These are phyloP conservation scores for Diaporthe aspalathi DNA, from an alignment of 2,329 filamentous ascomycete species.

Conservation along the genomic window DNA sequence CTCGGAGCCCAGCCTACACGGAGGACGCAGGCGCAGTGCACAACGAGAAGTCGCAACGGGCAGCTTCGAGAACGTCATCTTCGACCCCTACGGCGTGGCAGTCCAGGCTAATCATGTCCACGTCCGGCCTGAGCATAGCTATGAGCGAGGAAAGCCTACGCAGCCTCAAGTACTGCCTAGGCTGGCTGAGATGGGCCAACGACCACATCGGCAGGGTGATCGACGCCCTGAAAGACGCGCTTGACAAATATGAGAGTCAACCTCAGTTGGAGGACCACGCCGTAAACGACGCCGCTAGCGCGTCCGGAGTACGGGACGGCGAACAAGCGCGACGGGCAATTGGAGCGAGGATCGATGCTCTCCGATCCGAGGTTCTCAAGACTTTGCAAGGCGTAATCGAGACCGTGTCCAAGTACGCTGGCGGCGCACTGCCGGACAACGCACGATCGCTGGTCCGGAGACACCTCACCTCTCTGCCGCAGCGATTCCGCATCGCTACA, in stretches of 20 bases:
- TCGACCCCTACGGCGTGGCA: slow-evolving; percentile 69
- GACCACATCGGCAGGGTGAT: slow-evolving; percentile 83
- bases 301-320: slow-evolving; percentile 41
- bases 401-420: slow-evolving; percentile 88
- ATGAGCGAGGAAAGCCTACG: slow-evolving; percentile 90
- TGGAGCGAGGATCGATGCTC: slow-evolving; percentile 72
- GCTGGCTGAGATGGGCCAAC: slow-evolving; percentile 84
- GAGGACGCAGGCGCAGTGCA: slow-evolving; percentile 56
- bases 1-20: slow-evolving; percentile 79
- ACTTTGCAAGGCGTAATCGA: slow-evolving; percentile 85
- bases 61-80: slow-evolving; percentile 45
- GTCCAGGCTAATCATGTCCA: slow-evolving; percentile 87
- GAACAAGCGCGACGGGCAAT: slow-evolving; percentile 57
- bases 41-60: slow-evolving; percentile 37
- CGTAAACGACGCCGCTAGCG: slow-evolving; percentile 41
- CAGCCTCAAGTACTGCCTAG: slow-evolving; percentile 86
- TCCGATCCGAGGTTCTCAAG: slow-evolving; percentile 79
- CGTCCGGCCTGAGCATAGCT: slow-evolving; percentile 88
- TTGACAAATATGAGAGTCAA: slow-evolving; percentile 80
- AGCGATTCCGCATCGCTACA: slow-evolving; percentile 81
- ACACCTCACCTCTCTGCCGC: slow-evolving; percentile 86
- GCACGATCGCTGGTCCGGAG: slow-evolving; percentile 84
- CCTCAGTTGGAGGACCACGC: slow-evolving; percentile 45
- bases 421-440: slow-evolving; percentile 91
- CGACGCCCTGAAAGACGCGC: slow-evolving; percentile 75